phyloP scores from a whole-genome alignment of 2,329 filamentous ascomycete species.

The Leptosphaerulina australis region DNA sequence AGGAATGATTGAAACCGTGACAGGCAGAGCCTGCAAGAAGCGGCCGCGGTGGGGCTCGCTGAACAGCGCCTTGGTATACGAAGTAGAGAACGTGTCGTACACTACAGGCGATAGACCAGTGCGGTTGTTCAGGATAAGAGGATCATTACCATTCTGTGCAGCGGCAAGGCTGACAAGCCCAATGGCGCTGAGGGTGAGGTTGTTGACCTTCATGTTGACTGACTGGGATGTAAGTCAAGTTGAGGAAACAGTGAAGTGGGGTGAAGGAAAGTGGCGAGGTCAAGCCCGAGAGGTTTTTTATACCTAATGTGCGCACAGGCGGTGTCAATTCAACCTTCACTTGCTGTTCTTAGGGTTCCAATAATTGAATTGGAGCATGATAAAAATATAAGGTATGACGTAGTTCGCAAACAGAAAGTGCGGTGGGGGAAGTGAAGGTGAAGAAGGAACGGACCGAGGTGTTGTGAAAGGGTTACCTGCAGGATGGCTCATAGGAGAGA shows the following conservation, averaged over 20 bases:
- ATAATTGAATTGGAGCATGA: neutral
- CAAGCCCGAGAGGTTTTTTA: neutral
- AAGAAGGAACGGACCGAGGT: neutral
- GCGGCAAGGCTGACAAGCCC: neutral
- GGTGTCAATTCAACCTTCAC: neutral
- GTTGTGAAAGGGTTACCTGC: neutral
- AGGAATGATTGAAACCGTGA: neutral
- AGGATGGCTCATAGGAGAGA: too few species aligned
- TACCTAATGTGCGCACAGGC: neutral
- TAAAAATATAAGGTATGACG: neutral
- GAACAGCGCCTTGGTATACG: neutral
- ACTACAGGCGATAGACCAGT: slow-evolving; percentile 3
- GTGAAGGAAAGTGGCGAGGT: neutral
- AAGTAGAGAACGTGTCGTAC: neutral
- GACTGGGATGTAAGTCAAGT: slow-evolving; percentile 4
- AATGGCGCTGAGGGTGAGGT: neutral
- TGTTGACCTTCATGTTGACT: slow-evolving; percentile 1
- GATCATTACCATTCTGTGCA: slow-evolving; percentile 11
- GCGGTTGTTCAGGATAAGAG: slow-evolving; percentile 3
- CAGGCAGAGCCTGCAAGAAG: neutral
- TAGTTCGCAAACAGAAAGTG: neutral
- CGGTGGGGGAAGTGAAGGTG: neutral
- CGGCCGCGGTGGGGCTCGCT: neutral
- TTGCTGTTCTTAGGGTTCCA: neutral
- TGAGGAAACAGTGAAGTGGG: neutral